phyloP scores from a whole-genome alignment of 768 basidiomycete species.

The Tylopilus sp. region DNA sequence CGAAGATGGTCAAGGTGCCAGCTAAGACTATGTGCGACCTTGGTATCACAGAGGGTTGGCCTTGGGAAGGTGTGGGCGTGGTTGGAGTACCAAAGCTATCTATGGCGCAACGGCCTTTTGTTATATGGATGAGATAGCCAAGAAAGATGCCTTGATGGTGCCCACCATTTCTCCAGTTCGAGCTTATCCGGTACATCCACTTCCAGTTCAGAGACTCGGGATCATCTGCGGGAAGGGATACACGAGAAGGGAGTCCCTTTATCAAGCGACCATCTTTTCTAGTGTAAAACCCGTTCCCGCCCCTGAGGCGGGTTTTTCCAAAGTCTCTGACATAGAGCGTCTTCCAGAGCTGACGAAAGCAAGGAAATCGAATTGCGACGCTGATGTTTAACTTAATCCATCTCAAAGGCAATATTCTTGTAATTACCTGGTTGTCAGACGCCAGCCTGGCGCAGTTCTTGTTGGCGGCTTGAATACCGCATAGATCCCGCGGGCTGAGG shows the following conservation, averaged over 20 bases:
- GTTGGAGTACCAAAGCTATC: constrained; percentile 28
- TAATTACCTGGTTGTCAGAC: constrained; percentile 58
- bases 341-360: constrained; percentile 56
- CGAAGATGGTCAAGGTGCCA: constrained; percentile 56
- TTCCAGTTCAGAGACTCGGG: constrained; percentile 58
- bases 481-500: constrained; percentile 65
- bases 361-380: neutral
- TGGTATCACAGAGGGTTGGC: neutral
- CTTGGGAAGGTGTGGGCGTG: neutral
- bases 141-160: constrained; percentile 10
- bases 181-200: constrained; percentile 83
- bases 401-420: constrained; percentile 3
- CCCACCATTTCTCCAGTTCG: constrained; percentile 78
- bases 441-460: constrained; percentile 66
- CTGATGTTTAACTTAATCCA: constrained; percentile 15
- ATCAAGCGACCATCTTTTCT: constrained; percentile 56
- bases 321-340: constrained; percentile 58
- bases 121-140: constrained; percentile 20
- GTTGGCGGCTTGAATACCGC: constrained; percentile 57
- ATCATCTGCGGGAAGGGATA: constrained; percentile 29
- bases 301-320: constrained; percentile 66
- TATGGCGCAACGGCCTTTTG: constrained; percentile 63
- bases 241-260: constrained; percentile 56
- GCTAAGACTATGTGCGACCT: constrained; percentile 51
- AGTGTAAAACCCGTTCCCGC: constrained; percentile 58